Percentiles rank a stretch among this genome's conserved stretches.
Evolutionary conservation across 495 filamentous ascomycete genomes (phyloP).

Genomic region (Tuber aestivum): DNA sequence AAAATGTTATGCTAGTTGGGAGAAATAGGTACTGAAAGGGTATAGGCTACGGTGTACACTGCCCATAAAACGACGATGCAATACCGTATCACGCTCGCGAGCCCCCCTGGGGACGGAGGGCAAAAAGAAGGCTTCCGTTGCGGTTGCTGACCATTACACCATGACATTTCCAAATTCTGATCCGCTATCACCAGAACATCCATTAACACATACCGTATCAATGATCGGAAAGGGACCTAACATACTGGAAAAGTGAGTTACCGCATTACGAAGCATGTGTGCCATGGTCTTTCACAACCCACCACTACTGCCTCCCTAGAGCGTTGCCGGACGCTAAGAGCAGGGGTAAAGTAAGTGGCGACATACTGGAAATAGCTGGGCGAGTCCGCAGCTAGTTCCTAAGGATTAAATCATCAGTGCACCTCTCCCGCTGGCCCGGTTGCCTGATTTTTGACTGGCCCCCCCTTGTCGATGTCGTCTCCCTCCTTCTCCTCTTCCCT

Average conservation of each 20-base stretch:
- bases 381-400: not conserved
- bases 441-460: not conserved
- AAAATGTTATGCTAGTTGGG: not conserved
- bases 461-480: not conserved
- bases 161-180: slow-evolving; percentile 5
- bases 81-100: not conserved
- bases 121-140: slow-evolving; percentile 12
- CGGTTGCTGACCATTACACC: slow-evolving; percentile 27
- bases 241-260: not conserved
- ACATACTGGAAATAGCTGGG: not conserved
- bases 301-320: not conserved
- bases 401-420: not conserved
- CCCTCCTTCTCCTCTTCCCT: not conserved
- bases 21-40: not conserved
- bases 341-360: not conserved
- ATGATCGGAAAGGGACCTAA: not conserved
- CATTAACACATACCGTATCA: no score
- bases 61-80: no score
- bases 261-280: not conserved
- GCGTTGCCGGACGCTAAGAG: not conserved
- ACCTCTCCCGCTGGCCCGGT: not conserved
- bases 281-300: not conserved
- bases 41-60: no score
- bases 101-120: no score
- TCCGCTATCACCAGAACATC: no score